These are phyloP conservation scores for Auricularia cornea DNA, from an alignment of 768 basidiomycete species.

Conservation along the genomic window DNA sequence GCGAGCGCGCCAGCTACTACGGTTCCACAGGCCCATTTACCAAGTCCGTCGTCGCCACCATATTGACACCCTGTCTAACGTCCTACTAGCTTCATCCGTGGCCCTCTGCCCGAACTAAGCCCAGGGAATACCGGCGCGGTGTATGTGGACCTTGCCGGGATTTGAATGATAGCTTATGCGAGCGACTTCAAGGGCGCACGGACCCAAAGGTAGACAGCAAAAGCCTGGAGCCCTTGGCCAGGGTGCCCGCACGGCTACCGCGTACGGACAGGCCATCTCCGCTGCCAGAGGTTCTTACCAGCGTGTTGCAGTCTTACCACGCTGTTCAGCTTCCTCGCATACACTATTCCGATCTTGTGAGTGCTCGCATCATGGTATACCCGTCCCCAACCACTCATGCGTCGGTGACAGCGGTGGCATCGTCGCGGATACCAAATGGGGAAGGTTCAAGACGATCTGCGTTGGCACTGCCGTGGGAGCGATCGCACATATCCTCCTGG, in stretches of 20 bases:
- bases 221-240: slow-evolving; percentile 20
- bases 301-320: not conserved
- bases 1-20: slow-evolving; percentile 21
- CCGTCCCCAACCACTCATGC: not conserved
- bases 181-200: no score
- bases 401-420: slow-evolving; percentile 21
- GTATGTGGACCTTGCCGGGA: slow-evolving; percentile 17
- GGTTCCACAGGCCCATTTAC: slow-evolving; percentile 12
- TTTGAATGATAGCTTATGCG: no score
- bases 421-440: slow-evolving; percentile 24
- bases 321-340: slow-evolving; percentile 9
- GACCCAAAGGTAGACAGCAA: not conserved
- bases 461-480: slow-evolving; percentile 14
- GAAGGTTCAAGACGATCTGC: slow-evolving; percentile 23
- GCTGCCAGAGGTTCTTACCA: not conserved
- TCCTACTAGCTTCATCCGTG: slow-evolving; percentile 17
- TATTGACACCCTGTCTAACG: not conserved
- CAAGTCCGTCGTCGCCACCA: not conserved
- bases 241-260: slow-evolving; percentile 17
- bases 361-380: not conserved
- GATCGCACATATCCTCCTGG: slow-evolving; percentile 21
- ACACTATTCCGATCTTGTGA: slow-evolving; percentile 17
- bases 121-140: slow-evolving; percentile 8
- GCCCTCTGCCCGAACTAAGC: slow-evolving; percentile 18
- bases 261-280: slow-evolving; percentile 3